Base-by-base conservation (phyloP, 2,329 filamentous ascomycete species). In the Neonectria ditissima region DNA sequence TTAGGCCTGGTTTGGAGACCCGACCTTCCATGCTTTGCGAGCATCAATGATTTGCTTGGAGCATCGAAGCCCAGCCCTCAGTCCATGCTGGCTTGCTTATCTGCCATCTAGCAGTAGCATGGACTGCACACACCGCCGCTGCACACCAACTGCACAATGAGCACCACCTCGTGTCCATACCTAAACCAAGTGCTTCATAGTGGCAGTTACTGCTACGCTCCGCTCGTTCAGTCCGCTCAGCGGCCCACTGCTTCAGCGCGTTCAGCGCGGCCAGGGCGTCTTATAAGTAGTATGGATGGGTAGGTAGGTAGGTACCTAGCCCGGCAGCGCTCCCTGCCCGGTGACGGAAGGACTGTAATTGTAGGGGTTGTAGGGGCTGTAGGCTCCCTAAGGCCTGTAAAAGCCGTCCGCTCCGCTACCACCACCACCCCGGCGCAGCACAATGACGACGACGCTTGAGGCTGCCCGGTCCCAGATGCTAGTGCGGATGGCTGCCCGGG, bases 391-490 rank as follows among this genome's bases (percentile, higher is more conserved):
- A 26, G 24, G 24, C 34, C 39, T 32, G 54, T 53, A 44, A 58
- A 53, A 39, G 48, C 53, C 63, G 52, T 61, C 34, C 34, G n/a
- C 61, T 57, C 57, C 60, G 45, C 61, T 59, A 55, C 59, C 50
- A 57, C 51, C 41, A 45, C 55, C 43, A 59, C 59, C 63, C 59
- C 45, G 55, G 48, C 65, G 59, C 63, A 64, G 60, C 63, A 56
- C 53, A 66, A 67, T 71, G 65, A 65, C 65, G 59, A 68, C 62
- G 66, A 61, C 67, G 50, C 47, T 47, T 53, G 41, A 39, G 34
- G 30, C 37, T 30, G n/a, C n/a, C n/a, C n/a, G 45, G 52, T 37
- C 51, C 55, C 41, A 56, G 56, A 63, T 63, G 60, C 50, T 63
- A 58, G 50, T 45, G 60, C 60, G 30, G 37, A 53, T 54, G 60